Conservation (phyloP, 768 basidiomycete species). For the Podaxis sp. region DNA sequence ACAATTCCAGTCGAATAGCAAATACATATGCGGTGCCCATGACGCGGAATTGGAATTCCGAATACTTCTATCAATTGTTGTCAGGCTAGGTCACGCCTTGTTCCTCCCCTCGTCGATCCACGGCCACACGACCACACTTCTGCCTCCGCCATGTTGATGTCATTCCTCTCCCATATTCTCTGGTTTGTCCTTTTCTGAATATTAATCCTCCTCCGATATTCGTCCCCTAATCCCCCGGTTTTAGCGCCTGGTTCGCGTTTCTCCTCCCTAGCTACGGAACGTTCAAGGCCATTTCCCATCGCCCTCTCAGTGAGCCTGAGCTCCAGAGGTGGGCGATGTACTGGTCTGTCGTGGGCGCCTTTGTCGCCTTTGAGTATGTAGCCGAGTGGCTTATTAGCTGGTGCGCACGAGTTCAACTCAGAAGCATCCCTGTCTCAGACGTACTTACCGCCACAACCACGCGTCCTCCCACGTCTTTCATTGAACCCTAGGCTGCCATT, state of each 20-base stretch:
- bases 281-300: slow-evolving; percentile 62
- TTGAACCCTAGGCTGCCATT: slow-evolving; percentile 61
- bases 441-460: slow-evolving; percentile 15
- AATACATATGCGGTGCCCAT: not conserved
- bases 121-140: slow-evolving; percentile 11
- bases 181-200: slow-evolving; percentile 32
- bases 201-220: not conserved
- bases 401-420: slow-evolving; percentile 34
- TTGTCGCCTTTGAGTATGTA: slow-evolving; percentile 62
- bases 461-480: slow-evolving; percentile 14
- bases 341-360: slow-evolving; percentile 61
- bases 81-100: not conserved
- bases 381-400: slow-evolving; percentile 68
- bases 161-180: slow-evolving; percentile 47
- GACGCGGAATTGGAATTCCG: not conserved
- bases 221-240: slow-evolving; percentile 1
- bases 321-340: slow-evolving; percentile 60
- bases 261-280: slow-evolving; percentile 63
- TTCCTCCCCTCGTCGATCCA: slow-evolving; percentile 1
- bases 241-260: slow-evolving; percentile 73
- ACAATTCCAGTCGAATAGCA: not conserved
- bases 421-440: slow-evolving; percentile 3
- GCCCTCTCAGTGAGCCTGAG: slow-evolving; percentile 49
- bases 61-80: not conserved
- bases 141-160: slow-evolving; percentile 43